phyloP scores from a whole-genome alignment of 2,329 filamentous ascomycete species.

The Calonectria ilicicola region DNA sequence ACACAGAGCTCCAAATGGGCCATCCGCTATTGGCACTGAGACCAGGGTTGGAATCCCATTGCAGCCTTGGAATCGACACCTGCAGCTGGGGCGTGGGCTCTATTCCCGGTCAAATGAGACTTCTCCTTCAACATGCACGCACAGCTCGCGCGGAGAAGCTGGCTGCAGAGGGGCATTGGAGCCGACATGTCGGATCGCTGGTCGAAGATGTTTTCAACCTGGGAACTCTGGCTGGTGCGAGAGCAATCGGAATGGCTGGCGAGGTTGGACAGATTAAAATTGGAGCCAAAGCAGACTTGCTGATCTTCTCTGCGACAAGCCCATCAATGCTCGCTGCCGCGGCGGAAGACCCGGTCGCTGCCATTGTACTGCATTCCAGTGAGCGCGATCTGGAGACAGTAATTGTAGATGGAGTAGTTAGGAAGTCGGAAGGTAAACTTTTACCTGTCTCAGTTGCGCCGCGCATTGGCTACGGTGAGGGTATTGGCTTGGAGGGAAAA shows the following conservation, averaged over 20 bases:
- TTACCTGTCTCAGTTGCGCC: neutral
- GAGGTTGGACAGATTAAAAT: neutral
- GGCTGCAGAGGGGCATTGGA: neutral
- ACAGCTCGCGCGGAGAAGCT: neutral
- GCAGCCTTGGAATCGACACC: neutral
- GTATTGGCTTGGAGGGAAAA: neutral
- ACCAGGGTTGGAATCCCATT: neutral
- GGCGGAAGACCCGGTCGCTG: neutral
- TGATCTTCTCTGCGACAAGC: neutral
- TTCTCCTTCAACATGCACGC: neutral
- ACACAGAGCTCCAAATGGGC: neutral
- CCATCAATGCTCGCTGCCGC: neutral
- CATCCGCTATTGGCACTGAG: neutral
- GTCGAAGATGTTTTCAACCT: neutral
- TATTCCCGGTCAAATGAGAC: neutral
- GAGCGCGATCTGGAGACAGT: neutral
- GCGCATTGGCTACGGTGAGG: neutral
- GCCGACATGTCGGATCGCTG: neutral
- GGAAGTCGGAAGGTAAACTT: neutral
- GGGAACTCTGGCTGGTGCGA: neutral
- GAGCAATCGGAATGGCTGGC: neutral
- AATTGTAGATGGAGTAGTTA: neutral
- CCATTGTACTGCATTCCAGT: neutral
- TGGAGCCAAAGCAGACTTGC: neutral
- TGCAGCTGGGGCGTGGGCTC: neutral